Evolutionary conservation across 1,284 basidiomycete genomes (phyloP), one percentile per base, ranked within the genome.

Genomic region (Malassezia cuniculi): DNA sequence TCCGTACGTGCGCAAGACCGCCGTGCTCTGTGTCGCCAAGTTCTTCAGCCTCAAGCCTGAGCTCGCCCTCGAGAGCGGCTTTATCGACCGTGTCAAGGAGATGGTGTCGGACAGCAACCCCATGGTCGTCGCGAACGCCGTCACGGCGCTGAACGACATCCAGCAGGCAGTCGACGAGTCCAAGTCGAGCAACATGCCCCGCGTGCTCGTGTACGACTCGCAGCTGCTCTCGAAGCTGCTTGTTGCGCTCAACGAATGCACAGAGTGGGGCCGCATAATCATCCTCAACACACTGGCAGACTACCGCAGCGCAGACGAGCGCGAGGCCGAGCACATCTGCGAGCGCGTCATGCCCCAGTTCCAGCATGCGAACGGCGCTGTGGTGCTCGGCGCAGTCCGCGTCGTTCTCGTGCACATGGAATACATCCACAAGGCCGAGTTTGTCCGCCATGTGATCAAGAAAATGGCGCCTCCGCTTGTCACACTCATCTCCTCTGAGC

Each of bases 271-370:
- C 22, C 77, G 90, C 41, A 86, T 97, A 16, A 85, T 86, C 1
- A 80, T 97, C 34, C 71, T 97, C 38, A 82, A 81, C 45, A 84
- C 85, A 0, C 71, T 97, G 28, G 76, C 84, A 7, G 77, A 84
- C 34, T 97, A 94, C 69, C 74, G 74, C 34, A 77, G 85, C 0
- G 71, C 74, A 19, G 89, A 93, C 58, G 57, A 55, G 30, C 83
- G 86, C 69, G 93, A 97, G 71, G 83, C 82, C 60, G 93, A 97
- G 66, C 89, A 95, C 69, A 95, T 97, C 46, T 95, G 90, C 69
- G 90, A 97, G 69, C 79, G 93, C 27, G 89, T 95, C 28, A 82
- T 95, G 47, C 90, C 93, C 1, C 90, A 97, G 63, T 93, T 97
- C 70, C 90, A 97, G 69, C 93, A 97, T 59, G 83, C 80, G 16